Conservation (phyloP, 2,329 filamentous ascomycete genomes). For the Exophiala spinifera region DNA sequence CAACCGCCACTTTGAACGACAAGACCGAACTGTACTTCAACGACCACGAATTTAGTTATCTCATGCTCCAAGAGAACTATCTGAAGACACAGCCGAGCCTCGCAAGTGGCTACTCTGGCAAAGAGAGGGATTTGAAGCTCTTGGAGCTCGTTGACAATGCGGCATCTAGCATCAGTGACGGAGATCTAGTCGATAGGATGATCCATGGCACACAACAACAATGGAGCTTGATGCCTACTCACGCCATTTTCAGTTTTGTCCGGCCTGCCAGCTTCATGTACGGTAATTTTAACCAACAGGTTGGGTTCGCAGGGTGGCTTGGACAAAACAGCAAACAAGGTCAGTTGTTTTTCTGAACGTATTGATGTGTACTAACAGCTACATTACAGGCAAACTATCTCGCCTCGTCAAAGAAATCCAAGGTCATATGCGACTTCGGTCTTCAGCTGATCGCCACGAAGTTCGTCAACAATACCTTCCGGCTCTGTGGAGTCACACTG, state of each 20-base stretch:
- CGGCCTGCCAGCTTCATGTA: slow-evolving; percentile 82
- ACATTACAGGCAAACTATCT: slow-evolving; percentile 56
- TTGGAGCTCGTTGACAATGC: slow-evolving; percentile 84
- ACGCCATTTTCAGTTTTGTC: slow-evolving; percentile 93
- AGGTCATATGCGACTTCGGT: slow-evolving; percentile 89
- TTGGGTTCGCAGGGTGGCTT: slow-evolving; percentile 85
- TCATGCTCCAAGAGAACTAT: slow-evolving; percentile 99
- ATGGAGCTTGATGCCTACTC: slow-evolving; percentile 96
- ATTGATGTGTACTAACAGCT: slow-evolving; percentile 19
- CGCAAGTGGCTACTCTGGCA: slow-evolving; percentile 60
- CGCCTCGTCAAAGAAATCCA: slow-evolving; percentile 91
- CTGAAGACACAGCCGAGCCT: slow-evolving; percentile 73
- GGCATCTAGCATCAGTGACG: slow-evolving; percentile 94
- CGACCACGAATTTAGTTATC: slow-evolving; percentile 92
- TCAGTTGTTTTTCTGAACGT: slow-evolving; percentile 41
- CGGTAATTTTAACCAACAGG: slow-evolving; percentile 68
- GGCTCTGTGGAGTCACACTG: slow-evolving; percentile 75
- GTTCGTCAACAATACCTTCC: slow-evolving; percentile 93
- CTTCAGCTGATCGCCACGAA: slow-evolving; percentile 88
- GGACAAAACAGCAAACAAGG: slow-evolving; percentile 88
- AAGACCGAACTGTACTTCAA: slow-evolving; percentile 99
- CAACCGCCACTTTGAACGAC: slow-evolving; percentile 86
- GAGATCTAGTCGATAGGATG: slow-evolving; percentile 94
- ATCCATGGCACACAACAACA: slow-evolving; percentile 98
- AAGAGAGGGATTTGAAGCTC: slow-evolving; percentile 73